Evolutionary conservation across 148 eudicot genomes (phyloP), one percentile per base, ranked within the genome.

Genomic region (Silene conica): DNA sequence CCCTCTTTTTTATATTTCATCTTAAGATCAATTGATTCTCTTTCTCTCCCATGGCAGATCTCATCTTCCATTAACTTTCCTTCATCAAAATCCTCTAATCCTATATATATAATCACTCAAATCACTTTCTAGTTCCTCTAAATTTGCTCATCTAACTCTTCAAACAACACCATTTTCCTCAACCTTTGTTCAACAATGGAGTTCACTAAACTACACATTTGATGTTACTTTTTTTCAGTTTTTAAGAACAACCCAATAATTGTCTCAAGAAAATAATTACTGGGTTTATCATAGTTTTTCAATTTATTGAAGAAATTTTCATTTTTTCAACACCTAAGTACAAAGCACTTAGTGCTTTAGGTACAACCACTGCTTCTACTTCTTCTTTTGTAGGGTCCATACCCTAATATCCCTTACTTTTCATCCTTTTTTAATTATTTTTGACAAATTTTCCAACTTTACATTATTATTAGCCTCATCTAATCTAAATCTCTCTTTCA

Each of bases 261-360:
- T 70, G 55, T 48, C 20, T 28, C 57, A 57, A 66, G 64, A 57
- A 5, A 72, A 72, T 26, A 72, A 46, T 65, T 73, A 73, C 77
- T 67, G 67, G 81, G 72, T 61, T 26, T 13, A 26, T 67, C 69
- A 26, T 28, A 23, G 46, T 73, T 45, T 73, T 58, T 55, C 9
- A 21, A 18, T n/a, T 72, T 57, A 5, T 11, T 16, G 22, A 4
- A 18, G 11, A 1, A 43, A 43, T 71, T 68, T 79, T 31, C 34
- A 31, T 31, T 31, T 31, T 31, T 31, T 74, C 78, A 79, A 79
- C 57, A 55, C 74, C 67, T 54, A 77, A 77, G 74, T 76, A 72
- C 68, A 77, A 73, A 73, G 74, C 52, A 75, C 72, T 81, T 73
- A 76, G 82, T 80, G 83, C 80, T 75, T 78, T 81, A 76, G 83